Evolutionary conservation across 2,329 filamentous ascomycete genomes (phyloP), one percentile per base, ranked within the genome.

Genomic region (Pyrenophora seminiperda): DNA sequence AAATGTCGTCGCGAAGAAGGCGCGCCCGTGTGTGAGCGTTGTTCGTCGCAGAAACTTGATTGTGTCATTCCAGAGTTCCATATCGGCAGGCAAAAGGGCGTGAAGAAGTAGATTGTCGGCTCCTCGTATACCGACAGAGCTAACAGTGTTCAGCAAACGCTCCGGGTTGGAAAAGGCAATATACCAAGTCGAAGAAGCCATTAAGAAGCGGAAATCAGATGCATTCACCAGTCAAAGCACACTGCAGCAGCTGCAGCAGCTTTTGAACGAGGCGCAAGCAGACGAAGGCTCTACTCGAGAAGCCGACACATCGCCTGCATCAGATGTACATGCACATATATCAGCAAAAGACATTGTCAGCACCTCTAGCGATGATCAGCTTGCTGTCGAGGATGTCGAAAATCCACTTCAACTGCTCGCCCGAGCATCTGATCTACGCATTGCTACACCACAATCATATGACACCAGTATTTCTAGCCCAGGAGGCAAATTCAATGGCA

Each of bases 321-420:
- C 41, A 31, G 41, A 37, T n/a, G 40, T 20, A 17, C 20, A 32
- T 20, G 22, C 10, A 18, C 41, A 32, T 4, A 17, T 51, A 41
- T 41, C 43, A 47, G 62, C 55, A 61, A 67, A 62, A 31, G 66
- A 63, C 42, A 63, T 62, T 34, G 54, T 61, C 1, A 61, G 62
- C n/a, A 59, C 62, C 7, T 59, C 68, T 18, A 66, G 65, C n/a
- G 70, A 76, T 27, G 71, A 72, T 19, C 69, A 72, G 29, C 77
- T 88, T 24, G 80, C 84, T 10, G 75, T 88, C 19, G 87, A 90
- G 59, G 88, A 89, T 66, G 87, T 87, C 3, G 87, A 91, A 63
- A 91, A 90, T 53, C 87, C 87, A 0, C 74, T 90, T 4, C 87
- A 91, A 67, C 75, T 90, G 13, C 82, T 91, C 27, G 88, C 88